These are phyloP conservation scores for Sindora glabra DNA, from an alignment of 306 rosid genomes.

Conservation along the genomic window DNA sequence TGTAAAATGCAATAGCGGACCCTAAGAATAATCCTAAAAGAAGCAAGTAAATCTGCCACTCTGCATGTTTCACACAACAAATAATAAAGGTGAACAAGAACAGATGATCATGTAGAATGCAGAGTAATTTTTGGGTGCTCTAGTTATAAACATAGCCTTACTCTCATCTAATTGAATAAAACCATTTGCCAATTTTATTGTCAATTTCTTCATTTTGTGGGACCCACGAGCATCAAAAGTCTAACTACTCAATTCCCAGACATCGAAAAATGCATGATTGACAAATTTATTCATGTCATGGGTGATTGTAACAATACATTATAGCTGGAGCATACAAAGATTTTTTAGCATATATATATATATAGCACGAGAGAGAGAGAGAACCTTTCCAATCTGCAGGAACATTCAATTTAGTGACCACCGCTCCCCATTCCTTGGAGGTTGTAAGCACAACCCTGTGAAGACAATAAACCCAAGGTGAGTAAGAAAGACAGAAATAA, in stretches of 20 bases:
- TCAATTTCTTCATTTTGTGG: too few relatives aligned
- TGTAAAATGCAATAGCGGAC: constrained; percentile 66
- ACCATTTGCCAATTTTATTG: too few relatives aligned
- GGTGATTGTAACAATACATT: too few relatives aligned
- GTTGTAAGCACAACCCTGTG: constrained; percentile 76
- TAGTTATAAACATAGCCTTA: too few relatives aligned
- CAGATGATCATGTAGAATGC: neutral
- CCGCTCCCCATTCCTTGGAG: constrained; percentile 81
- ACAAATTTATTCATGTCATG: too few relatives aligned
- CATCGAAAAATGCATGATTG: too few relatives aligned
- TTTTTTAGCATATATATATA: too few relatives aligned
- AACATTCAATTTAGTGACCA: constrained; percentile 78
- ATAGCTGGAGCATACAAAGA: too few relatives aligned
- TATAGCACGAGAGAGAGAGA: constrained; percentile 15
- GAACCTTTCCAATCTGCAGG: constrained; percentile 97
- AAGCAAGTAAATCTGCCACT: constrained; percentile 93
- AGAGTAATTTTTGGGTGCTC: too few relatives aligned
- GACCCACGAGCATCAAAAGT: too few relatives aligned
- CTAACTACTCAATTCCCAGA: too few relatives aligned
- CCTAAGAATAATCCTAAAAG: constrained; percentile 67
- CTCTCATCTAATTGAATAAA: too few relatives aligned
- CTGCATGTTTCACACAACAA: constrained; percentile 52
- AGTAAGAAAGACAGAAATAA: neutral
- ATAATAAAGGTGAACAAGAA: neutral
- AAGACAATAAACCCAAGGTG: neutral